Evolutionary conservation across 306 rosid species (phyloP).

Genomic region (Quercus agrifolia): DNA sequence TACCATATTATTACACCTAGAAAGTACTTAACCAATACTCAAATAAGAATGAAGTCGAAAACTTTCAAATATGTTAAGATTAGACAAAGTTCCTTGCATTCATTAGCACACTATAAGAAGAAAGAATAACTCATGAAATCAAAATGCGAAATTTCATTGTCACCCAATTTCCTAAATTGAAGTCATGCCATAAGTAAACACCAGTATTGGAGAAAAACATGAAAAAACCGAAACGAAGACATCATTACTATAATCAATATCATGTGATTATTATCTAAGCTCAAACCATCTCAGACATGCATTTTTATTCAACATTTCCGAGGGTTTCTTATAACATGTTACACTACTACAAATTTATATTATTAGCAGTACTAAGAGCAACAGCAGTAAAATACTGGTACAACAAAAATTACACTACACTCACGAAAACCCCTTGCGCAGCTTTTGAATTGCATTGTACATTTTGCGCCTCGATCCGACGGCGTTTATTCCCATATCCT

Average conservation of each 20-base stretch:
- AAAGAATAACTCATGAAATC: not conserved
- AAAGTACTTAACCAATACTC: not conserved
- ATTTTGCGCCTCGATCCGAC: conserved; percentile 73
- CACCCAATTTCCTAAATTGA: not conserved
- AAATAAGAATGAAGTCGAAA: not conserved
- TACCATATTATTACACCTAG: not conserved
- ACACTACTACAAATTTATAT: no score
- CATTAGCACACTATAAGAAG: not conserved
- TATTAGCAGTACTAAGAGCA: no score
- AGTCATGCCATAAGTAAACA: not conserved
- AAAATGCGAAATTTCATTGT: not conserved
- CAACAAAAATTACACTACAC: no score
- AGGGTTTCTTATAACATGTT: not conserved
- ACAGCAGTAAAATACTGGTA: no score
- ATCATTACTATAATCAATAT: not conserved
- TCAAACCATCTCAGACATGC: conserved; percentile 19
- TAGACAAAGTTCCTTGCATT: not conserved
- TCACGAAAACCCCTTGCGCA: conserved; percentile 47
- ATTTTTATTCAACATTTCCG: not conserved
- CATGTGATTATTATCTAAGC: not conserved
- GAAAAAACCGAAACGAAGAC: not conserved
- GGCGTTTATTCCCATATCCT: conserved; percentile 75
- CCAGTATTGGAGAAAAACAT: not conserved
- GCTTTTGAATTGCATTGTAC: conserved; percentile 67
- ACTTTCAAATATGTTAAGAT: not conserved